A percentile compares a stretch with the other conserved stretches of the same genome.
Evolutionary conservation across 1,284 basidiomycete species (phyloP).

Genomic region (Phlebopus sp.): DNA sequence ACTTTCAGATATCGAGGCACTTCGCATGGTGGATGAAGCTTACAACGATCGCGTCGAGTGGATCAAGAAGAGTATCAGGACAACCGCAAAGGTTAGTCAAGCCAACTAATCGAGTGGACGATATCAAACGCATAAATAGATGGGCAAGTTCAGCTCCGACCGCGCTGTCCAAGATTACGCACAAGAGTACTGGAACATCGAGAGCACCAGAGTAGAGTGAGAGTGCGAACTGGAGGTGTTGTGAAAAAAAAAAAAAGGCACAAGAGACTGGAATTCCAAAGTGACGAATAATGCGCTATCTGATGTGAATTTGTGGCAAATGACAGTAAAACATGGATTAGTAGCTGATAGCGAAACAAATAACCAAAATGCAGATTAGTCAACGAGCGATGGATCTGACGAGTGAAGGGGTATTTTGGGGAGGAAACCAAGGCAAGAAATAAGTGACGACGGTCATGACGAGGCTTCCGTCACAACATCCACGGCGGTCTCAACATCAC

Average conservation of each 20-base stretch:
- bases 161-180: slow-evolving; percentile 89
- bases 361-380: background rate
- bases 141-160: slow-evolving; percentile 95
- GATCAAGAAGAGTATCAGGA: slow-evolving; percentile 88
- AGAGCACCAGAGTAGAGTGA: slow-evolving; percentile 39
- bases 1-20: slow-evolving; percentile 68
- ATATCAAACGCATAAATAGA: slow-evolving; percentile 43
- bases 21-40: slow-evolving; percentile 83
- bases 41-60: slow-evolving; percentile 80
- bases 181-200: slow-evolving; percentile 76
- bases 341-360: background rate
- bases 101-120: slow-evolving; percentile 1
- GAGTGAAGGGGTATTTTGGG: background rate
- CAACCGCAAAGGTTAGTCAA: slow-evolving; percentile 64
- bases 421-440: background rate
- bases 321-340: slow-evolving; percentile 4
- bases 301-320: slow-evolving; percentile 14
- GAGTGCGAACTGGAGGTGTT: background rate
- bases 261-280: slow-evolving; percentile 8
- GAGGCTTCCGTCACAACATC: too few species aligned
- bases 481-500: too few species aligned
- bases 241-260: background rate
- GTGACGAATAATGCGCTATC: slow-evolving; percentile 4
- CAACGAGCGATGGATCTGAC: background rate
- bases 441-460: too few species aligned